Conservation (phyloP, 1,139 yeast species). For the Zygotorulaspora mrakii region DNA sequence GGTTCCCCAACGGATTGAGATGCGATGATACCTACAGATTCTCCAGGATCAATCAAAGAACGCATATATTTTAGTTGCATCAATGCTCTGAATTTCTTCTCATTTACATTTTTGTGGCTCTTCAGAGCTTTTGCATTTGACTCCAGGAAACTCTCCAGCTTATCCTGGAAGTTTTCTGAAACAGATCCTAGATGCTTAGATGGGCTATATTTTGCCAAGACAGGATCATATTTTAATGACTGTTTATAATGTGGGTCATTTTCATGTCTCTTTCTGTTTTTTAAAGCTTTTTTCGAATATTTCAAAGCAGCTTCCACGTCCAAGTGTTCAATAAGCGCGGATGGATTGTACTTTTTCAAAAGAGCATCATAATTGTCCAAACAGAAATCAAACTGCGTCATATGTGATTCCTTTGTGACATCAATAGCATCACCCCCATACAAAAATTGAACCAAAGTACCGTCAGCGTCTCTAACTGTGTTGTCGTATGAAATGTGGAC, state of each 20-base stretch:
- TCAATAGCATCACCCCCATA: conserved; percentile 98
- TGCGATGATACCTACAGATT: conserved; percentile 97
- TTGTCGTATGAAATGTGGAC: conserved; percentile 92
- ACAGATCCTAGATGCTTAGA: conserved; percentile 89
- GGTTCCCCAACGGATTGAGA: conserved; percentile 99
- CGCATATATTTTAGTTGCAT: conserved; percentile 99
- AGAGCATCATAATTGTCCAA: conserved; percentile 85
- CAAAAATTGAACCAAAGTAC: conserved; percentile 86
- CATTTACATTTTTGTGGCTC: conserved; percentile 49
- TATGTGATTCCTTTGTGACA: conserved; percentile 89
- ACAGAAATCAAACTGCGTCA: conserved; percentile 92
- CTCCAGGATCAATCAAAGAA: conserved; percentile 92
- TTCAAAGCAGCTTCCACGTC: conserved; percentile 78
- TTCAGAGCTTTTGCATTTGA: conserved; percentile 51
- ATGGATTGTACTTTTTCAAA: conserved; percentile 82
- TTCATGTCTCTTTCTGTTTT: conserved; percentile 64
- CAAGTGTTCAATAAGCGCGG: conserved; percentile 64
- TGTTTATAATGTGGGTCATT: conserved; percentile 62
- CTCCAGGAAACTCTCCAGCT: conserved; percentile 66
- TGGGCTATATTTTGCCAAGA: conserved; percentile 79
- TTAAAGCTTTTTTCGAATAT: conserved; percentile 79
- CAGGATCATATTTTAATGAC: conserved; percentile 77
- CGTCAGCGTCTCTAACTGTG: conserved; percentile 94
- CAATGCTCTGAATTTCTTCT: conserved; percentile 88
- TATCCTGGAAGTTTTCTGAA: conserved; percentile 81